Evolutionary conservation across 768 basidiomycete species (phyloP).

Genomic region (Hypsizygus marmoreus): DNA sequence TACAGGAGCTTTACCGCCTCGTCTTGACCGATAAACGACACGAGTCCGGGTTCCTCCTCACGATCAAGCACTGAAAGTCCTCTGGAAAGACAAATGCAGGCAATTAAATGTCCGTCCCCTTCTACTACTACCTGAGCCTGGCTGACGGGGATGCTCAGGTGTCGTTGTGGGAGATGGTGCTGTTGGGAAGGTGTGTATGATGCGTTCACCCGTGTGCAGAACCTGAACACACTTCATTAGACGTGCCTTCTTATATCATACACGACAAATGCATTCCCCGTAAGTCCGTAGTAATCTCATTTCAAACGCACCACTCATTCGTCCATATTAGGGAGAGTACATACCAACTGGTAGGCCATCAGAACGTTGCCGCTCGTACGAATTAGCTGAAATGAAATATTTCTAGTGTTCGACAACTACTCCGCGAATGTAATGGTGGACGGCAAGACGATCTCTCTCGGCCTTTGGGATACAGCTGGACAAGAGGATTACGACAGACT

Average conservation of each 20-base stretch:
- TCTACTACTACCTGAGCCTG: slow-evolving; percentile 15
- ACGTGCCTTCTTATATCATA: slow-evolving; percentile 99
- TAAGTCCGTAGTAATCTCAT: slow-evolving; percentile 40
- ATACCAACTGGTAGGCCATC: slow-evolving; percentile 85
- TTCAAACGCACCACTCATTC: slow-evolving; percentile 19
- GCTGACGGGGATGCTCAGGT: slow-evolving; percentile 56
- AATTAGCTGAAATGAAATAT: slow-evolving; percentile 10
- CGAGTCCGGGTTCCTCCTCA: slow-evolving; percentile 20
- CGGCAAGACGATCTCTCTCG: slow-evolving; percentile 96
- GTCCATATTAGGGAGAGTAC: slow-evolving; percentile 78
- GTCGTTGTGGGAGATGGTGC: slow-evolving; percentile 99
- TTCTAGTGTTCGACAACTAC: slow-evolving; percentile 95
- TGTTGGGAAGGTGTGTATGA: slow-evolving; percentile 83
- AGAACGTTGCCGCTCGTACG: background rate
- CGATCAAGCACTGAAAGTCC: slow-evolving; percentile 14
- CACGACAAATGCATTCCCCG: slow-evolving; percentile 97
- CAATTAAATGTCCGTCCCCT: slow-evolving; percentile 76
- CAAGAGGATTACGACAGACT: slow-evolving; percentile 99
- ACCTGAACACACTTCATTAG: slow-evolving; percentile 44
- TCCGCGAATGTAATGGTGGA: slow-evolving; percentile 99
- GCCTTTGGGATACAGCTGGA: slow-evolving; percentile 99
- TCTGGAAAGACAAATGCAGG: slow-evolving; percentile 62
- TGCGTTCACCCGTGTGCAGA: slow-evolving; percentile 10
- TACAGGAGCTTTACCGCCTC: slow-evolving; percentile 15
- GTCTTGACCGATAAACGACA: slow-evolving; percentile 23